These are phyloP conservation scores for Geranomyces michiganensis DNA, from an alignment of 192 early-diverging fungal genomes.

Conservation along the genomic window DNA sequence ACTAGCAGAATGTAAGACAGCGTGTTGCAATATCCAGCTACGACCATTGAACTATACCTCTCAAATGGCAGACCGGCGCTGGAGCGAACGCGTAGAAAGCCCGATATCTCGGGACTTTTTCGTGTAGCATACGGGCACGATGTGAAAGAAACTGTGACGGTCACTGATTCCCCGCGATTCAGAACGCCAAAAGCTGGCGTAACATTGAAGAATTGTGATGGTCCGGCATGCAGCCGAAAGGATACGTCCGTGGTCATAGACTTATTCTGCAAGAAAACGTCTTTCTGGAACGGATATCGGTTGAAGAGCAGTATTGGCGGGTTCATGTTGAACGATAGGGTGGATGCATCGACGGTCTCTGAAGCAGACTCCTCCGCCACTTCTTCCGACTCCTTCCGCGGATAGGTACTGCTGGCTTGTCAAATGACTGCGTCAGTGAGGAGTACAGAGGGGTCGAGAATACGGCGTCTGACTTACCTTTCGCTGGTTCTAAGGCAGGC, in stretches of 20 bases:
- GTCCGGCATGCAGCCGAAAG: conserved; percentile 48
- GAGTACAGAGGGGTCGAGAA: background rate
- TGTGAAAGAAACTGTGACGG: conserved; percentile 39
- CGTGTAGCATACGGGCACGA: conserved; percentile 36
- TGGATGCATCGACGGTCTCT: conserved; percentile 21
- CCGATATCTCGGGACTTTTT: conserved; percentile 45
- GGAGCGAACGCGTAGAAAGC: conserved; percentile 46
- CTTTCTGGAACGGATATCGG: conserved; percentile 42
- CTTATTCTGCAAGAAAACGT: conserved; percentile 51
- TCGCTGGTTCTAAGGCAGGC: background rate
- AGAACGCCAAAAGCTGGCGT: conserved; percentile 48
- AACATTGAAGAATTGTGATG: conserved; percentile 43
- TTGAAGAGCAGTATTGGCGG: conserved; percentile 47
- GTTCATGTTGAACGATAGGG: conserved; percentile 48
- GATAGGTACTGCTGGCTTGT: conserved; percentile 11
- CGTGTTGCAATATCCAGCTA: background rate
- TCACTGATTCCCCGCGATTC: conserved; percentile 36
- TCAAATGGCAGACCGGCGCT: conserved; percentile 51
- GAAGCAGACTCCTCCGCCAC: background rate
- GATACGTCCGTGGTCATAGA: conserved; percentile 35
- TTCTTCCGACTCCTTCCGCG: conserved; percentile 3
- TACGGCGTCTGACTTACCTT: background rate
- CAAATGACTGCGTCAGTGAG: background rate
- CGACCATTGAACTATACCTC: conserved; percentile 38
- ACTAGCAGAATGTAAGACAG: conserved; percentile 2